Conservation (phyloP, 2,329 filamentous ascomycete genomes). For the Scytalidium lignicola region DNA sequence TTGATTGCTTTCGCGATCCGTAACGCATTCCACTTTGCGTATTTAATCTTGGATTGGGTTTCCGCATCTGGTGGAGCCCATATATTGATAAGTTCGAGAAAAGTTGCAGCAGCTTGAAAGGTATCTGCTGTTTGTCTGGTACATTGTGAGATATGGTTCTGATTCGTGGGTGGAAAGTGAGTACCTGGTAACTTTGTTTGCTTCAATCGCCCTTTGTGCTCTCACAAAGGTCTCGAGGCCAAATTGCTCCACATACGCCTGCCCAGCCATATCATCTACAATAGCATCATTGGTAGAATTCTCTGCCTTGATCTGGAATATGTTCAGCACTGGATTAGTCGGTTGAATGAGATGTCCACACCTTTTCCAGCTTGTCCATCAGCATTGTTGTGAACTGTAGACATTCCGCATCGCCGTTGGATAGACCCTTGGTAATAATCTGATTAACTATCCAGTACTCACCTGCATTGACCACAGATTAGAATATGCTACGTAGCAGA, state of each 20-base stretch:
- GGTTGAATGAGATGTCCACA: constrained; percentile 27
- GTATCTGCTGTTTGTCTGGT: constrained; percentile 84
- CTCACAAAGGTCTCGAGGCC: constrained; percentile 81
- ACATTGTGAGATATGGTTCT: constrained; percentile 2
- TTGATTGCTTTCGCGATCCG: constrained; percentile 88
- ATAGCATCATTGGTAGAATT: constrained; percentile 78
- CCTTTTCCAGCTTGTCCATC: constrained; percentile 87
- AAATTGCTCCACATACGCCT: constrained; percentile 93
- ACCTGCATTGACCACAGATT: constrained; percentile 44
- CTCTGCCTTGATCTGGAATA: constrained; percentile 58
- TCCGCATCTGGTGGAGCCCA: constrained; percentile 76
- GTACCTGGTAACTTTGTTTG: constrained; percentile 81
- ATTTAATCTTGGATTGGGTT: constrained; percentile 82
- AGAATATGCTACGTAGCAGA: constrained; percentile 1
- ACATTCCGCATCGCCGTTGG: constrained; percentile 72
- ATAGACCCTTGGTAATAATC: constrained; percentile 75
- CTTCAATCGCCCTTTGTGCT: constrained; percentile 75
- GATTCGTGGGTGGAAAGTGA: constrained; percentile 31
- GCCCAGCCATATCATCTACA: constrained; percentile 76
- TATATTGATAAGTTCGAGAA: constrained; percentile 81
- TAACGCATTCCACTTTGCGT: constrained; percentile 90
- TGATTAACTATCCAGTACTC: constrained; percentile 92
- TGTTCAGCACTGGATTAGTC: constrained; percentile 3
- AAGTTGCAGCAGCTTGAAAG: constrained; percentile 86
- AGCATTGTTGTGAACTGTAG: constrained; percentile 74